Percentiles rank a stretch among this genome's conserved stretches.
Evolutionary conservation across 164 flowering plant genomes (phyloP).

Genomic region (Brasenia schreberi): DNA sequence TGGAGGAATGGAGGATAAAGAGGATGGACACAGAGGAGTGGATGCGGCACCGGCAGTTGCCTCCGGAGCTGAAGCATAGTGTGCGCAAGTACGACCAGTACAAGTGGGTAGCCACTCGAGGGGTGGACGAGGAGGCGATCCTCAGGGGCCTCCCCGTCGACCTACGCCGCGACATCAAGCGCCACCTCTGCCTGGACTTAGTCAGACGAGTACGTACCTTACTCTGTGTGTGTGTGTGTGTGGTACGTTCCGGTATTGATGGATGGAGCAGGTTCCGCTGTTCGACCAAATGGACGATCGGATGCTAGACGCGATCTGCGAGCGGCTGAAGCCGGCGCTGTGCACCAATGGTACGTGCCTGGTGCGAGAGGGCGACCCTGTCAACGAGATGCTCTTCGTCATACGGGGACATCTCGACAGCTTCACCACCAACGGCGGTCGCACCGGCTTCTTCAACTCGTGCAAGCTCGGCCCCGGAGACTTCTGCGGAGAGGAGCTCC

Average conservation of each 20-base stretch:
- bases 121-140: slow-evolving; percentile 79
- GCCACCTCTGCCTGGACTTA: slow-evolving; percentile 83
- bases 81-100: slow-evolving; percentile 75
- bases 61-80: slow-evolving; percentile 52
- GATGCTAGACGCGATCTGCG: slow-evolving; percentile 86
- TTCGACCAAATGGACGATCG: slow-evolving; percentile 92
- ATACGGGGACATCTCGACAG: slow-evolving; percentile 87
- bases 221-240: not conserved
- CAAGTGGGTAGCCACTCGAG: slow-evolving; percentile 87
- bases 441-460: slow-evolving; percentile 90
- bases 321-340: slow-evolving; percentile 79
- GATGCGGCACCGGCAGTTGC: slow-evolving; percentile 96
- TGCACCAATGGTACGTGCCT: slow-evolving; percentile 64
- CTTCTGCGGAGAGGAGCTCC: slow-evolving; percentile 90
- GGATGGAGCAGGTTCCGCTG: slow-evolving; percentile 49
- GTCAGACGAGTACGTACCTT: slow-evolving; percentile 59
- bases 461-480: slow-evolving; percentile 73
- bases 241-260: not conserved
- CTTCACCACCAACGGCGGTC: slow-evolving; percentile 83
- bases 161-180: slow-evolving; percentile 80
- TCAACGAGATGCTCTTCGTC: slow-evolving; percentile 85
- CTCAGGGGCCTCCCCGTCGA: slow-evolving; percentile 77
- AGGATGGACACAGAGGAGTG: slow-evolving; percentile 89
- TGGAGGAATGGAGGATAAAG: slow-evolving; percentile 93
- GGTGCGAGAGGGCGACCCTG: slow-evolving; percentile 87